Base-by-base conservation (phyloP, 441 rosid species). In the Oxalis stricta region DNA sequence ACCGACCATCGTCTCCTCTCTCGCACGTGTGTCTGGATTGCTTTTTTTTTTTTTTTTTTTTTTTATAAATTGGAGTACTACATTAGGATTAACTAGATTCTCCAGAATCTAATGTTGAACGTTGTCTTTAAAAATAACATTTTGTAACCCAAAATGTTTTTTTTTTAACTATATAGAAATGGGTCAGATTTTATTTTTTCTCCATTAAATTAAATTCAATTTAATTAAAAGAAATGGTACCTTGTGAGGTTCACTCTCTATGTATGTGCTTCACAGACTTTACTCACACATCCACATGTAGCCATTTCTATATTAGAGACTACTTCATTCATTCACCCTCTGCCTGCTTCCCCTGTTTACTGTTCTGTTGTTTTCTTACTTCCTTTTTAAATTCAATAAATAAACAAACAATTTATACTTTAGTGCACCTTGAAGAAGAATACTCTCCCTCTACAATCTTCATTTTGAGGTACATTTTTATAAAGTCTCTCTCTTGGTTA, bases 1-100 rank as follows among this genome's bases (percentile, higher is more conserved):
- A 45, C 59, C 22, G 43, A 60, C 47, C 52, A 39, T n/a, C 4
- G 26, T 30, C 56, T n/a, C n/a, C n/a, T n/a, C n/a, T n/a, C 26
- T 45, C 49, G 38, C 51, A 48, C 52, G 50, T 55, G 62, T 14
- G 18, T 37, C 38, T 29, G n/a, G 10, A 26, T 6, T 33, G 22
- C 18, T 12, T 34, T n/a, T n/a, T n/a, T n/a, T n/a, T n/a, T n/a
- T n/a, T n/a, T n/a, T n/a, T n/a, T n/a, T n/a, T n/a, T n/a, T n/a
- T n/a, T n/a, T n/a, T n/a, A n/a, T n/a, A n/a, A n/a, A n/a, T n/a
- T n/a, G n/a, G n/a, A n/a, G n/a, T n/a, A n/a, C n/a, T n/a, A n/a
- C n/a, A n/a, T n/a, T n/a, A n/a, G n/a, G n/a, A n/a, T n/a, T n/a
- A n/a, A n/a, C n/a, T n/a, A n/a, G n/a, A n/a, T n/a, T n/a, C n/a